Evolutionary conservation across 148 eudicot species (phyloP).

Genomic region (Heliamphora exappendiculata): DNA sequence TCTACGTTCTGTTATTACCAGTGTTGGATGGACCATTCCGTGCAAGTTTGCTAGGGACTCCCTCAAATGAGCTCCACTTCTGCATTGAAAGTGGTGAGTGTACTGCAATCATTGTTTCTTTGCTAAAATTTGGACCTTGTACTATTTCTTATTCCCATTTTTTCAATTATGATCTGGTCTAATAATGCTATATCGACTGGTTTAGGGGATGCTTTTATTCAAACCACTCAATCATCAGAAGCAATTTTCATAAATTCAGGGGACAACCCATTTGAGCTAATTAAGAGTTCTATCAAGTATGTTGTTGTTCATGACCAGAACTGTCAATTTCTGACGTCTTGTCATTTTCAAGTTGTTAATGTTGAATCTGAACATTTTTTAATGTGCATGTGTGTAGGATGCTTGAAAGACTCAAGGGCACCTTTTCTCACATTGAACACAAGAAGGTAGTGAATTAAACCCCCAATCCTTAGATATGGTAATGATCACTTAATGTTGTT

Average conservation of each 20-base stretch:
- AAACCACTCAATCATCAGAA: constrained; percentile 35
- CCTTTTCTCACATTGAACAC: constrained; percentile 44
- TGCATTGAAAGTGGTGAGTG: constrained; percentile 52
- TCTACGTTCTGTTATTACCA: constrained; percentile 39
- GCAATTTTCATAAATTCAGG: constrained; percentile 51
- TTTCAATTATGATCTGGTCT: background rate
- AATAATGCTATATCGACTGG: background rate
- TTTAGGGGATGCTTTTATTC: constrained; percentile 47
- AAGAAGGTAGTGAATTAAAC: constrained; percentile 43
- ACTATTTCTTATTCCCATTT: background rate
- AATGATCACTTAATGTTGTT: background rate
- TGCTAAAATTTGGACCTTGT: background rate
- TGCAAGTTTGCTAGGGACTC: constrained; percentile 42
- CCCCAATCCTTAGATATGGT: background rate
- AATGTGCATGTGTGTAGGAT: constrained; percentile 25
- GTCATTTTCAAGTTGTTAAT: background rate
- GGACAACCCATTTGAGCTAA: constrained; percentile 47
- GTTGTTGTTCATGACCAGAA: background rate
- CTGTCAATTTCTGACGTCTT: background rate
- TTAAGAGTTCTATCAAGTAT: constrained; percentile 45
- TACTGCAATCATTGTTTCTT: background rate
- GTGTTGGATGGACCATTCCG: constrained; percentile 51
- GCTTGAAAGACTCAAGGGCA: constrained; percentile 50
- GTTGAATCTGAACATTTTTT: background rate
- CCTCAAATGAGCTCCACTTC: constrained; percentile 41